Evolutionary conservation across 495 filamentous ascomycete species (phyloP).

Genomic region (Pseudevernia furfuracea): DNA sequence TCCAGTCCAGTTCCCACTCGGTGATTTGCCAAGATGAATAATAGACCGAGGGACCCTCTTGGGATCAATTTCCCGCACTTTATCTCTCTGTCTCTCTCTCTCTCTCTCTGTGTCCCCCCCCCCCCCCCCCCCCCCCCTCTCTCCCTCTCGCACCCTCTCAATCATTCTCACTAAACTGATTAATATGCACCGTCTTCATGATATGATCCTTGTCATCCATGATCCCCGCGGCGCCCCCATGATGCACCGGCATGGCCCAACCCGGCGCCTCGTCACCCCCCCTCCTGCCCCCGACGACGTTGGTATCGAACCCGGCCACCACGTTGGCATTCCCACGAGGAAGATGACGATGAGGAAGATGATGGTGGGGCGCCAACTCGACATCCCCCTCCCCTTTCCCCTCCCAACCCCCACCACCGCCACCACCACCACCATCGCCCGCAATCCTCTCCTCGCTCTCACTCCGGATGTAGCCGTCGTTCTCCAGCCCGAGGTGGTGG

Average conservation of each 20-base stretch:
- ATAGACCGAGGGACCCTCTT: too few relatives aligned
- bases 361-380: too few relatives aligned
- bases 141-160: not conserved
- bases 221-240: too few relatives aligned
- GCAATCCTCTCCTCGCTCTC: constrained; percentile 26
- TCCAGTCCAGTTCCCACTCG: too few relatives aligned
- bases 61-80: too few relatives aligned
- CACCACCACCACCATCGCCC: constrained; percentile 10
- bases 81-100: too few relatives aligned
- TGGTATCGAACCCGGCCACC: constrained; percentile 1
- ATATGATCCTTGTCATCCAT: constrained; percentile 17
- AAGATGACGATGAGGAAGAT: too few relatives aligned
- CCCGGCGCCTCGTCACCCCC: not conserved
- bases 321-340: too few relatives aligned
- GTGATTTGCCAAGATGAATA: too few relatives aligned
- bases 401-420: constrained; percentile 11
- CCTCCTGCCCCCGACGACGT: not conserved
- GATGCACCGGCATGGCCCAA: not conserved
- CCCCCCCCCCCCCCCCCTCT: not conserved
- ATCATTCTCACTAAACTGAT: constrained; percentile 12
- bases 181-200: constrained; percentile 23
- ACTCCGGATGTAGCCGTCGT: constrained; percentile 22
- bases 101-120: too few relatives aligned
- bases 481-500: constrained; percentile 11
- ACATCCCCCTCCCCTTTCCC: not conserved